phyloP scores from a whole-genome alignment of 129 eudicot genomes.

The Artemisia argyi region DNA sequence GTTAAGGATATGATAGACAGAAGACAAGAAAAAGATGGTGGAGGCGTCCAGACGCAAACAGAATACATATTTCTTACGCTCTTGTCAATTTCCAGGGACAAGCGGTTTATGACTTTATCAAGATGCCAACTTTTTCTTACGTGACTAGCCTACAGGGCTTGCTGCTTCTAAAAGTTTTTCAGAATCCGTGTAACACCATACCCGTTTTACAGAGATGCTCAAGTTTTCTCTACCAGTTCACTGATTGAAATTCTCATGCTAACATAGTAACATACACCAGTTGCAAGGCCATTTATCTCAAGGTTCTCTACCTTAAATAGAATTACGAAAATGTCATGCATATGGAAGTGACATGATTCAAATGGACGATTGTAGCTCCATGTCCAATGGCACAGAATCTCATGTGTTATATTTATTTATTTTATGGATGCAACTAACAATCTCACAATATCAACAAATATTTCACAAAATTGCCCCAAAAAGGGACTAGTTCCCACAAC shows the following conservation, averaged over 20 bases:
- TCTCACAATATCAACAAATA: no score
- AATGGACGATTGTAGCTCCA: not conserved
- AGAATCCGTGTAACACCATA: not conserved
- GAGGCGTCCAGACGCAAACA: no score
- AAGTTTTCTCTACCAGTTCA: not conserved
- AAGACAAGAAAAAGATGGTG: no score
- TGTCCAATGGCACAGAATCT: not conserved
- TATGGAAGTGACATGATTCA: not conserved
- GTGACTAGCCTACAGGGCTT: no score
- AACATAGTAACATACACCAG: not conserved
- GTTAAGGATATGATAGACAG: no score
- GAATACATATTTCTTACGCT: no score
- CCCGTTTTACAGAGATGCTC: not conserved
- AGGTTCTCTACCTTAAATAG: not conserved
- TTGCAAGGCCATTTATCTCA: slow-evolving; percentile 8
- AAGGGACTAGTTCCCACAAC: no score
- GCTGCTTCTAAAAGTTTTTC: not conserved
- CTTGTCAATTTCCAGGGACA: no score
- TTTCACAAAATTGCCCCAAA: no score
- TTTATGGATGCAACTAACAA: no score
- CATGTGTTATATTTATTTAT: not conserved
- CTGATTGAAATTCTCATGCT: not conserved
- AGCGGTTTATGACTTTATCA: no score
- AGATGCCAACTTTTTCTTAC: no score
- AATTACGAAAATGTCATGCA: not conserved